These are phyloP conservation scores for Eucalyptus pumila DNA, from an alignment of 345 rosid species.

Conservation along the genomic window DNA sequence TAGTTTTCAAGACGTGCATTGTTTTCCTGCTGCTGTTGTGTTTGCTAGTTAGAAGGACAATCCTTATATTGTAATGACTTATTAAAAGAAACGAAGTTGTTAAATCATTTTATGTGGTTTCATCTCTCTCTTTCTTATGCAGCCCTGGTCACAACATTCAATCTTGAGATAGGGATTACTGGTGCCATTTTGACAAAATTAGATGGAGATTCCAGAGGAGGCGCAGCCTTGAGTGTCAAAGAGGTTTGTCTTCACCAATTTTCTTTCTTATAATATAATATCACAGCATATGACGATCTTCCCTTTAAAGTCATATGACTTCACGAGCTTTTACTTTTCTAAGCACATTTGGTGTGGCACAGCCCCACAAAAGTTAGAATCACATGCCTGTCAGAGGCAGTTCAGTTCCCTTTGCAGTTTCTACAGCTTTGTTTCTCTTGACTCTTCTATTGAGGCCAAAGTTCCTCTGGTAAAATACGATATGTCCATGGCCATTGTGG, in stretches of 20 bases:
- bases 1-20: background rate
- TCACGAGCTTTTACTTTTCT: background rate
- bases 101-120: background rate
- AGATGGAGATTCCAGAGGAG: slow-evolving; percentile 99
- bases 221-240: slow-evolving; percentile 96
- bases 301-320: background rate
- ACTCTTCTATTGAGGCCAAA: background rate
- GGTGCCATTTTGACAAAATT: slow-evolving; percentile 98
- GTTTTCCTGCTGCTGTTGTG: background rate
- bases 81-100: background rate
- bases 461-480: background rate
- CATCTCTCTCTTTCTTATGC: slow-evolving; percentile 2
- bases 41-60: background rate
- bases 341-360: background rate
- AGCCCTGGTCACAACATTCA: slow-evolving; percentile 94
- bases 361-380: background rate
- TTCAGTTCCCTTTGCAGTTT: background rate
- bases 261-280: background rate
- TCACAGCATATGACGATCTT: background rate
- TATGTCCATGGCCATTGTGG: background rate
- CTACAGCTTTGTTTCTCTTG: background rate
- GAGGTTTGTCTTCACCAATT: slow-evolving; percentile 42
- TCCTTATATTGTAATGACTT: background rate
- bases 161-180: slow-evolving; percentile 94
- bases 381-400: background rate